Conservation (phyloP, 1,284 basidiomycete genomes). For the Cutaneotrichosporon dermatis region DNA sequence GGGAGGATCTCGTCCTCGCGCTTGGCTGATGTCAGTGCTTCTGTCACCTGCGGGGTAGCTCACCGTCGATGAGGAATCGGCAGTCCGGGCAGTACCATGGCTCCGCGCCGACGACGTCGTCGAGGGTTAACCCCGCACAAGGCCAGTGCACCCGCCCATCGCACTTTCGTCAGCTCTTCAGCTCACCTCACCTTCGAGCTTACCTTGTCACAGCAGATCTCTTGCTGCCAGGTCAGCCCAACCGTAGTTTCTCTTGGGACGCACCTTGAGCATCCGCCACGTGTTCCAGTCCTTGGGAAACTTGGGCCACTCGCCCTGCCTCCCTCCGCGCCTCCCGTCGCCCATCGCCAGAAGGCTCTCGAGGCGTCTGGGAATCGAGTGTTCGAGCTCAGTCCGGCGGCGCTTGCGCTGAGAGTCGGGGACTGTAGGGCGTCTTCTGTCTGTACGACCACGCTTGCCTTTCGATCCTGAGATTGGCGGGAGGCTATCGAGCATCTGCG, state of each 20-base stretch:
- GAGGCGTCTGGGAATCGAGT: background rate
- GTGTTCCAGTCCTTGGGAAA: background rate
- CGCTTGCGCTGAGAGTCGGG: background rate
- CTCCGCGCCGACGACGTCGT: background rate
- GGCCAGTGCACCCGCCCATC: conserved; percentile 2
- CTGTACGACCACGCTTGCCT: no score
- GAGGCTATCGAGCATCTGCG: no score
- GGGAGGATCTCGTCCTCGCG: conserved; percentile 9
- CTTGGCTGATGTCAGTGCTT: conserved; percentile 6
- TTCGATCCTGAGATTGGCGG: no score
- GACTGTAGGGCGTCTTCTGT: no score
- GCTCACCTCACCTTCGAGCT: background rate
- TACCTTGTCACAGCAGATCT: conserved; percentile 8
- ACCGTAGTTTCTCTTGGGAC: no score
- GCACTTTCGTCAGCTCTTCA: background rate
- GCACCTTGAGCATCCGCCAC: background rate
- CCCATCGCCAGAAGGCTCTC: background rate
- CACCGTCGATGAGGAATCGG: background rate
- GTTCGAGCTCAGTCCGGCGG: background rate
- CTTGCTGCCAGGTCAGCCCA: conserved; percentile 3
- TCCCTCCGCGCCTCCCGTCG: background rate
- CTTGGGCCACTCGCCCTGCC: background rate
- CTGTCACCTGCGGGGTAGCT: background rate
- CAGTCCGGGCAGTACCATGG: conserved; percentile 10
- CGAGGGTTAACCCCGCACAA: background rate